Evolutionary conservation across 2,329 filamentous ascomycete species (phyloP), one percentile per base, ranked within the genome.

Genomic region (Fusarium ramigenum): DNA sequence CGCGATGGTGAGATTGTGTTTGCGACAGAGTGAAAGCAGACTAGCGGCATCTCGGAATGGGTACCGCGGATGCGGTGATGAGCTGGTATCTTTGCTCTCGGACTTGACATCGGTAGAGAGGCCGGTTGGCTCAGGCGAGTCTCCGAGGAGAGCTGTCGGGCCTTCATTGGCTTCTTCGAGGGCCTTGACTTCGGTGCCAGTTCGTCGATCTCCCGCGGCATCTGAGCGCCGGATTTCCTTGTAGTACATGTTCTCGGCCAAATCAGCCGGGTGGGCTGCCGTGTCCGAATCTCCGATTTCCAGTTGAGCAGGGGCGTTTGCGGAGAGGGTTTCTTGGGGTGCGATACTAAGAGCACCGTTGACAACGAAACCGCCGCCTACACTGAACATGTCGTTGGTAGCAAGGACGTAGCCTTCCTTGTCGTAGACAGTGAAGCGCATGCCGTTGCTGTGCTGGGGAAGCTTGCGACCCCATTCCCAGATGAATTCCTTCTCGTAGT

Each of bases 401-500:
- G 85, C 85, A 39, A 87, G 74, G 69, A 86, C 82, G 36, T 80
- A 82, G 16, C 85, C 85, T 4, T 87, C 81, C 8, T 83, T 74
- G 62, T 87, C 85, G 52, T 85, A 87, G 6, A 86, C 85, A n/a
- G 81, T 85, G 60, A 87, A 82, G 2, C 85, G 84, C 85, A 87
- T 87, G 46, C 85, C 85, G 58, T 87, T 87, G 79, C 85, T 87
- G 74, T 87, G 85, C 50, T 86, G 70, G 1, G 85, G 84, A n/a
- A 87, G 81, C 75, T 87, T 87, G 30, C 83, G 83, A 6, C 84
- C 84, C 85, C 85, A 87, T 76, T 87, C 84, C 85, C 85, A 87
- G 10, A 81, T 80, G 75, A 87, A 87, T 65, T 87, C 84, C 39
- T 79, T 79, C 12, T 85, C 83, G 63, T 87, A 87, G 72, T 86